These are phyloP conservation scores for Russula vinacea DNA, from an alignment of 768 basidiomycete genomes.

Conservation along the genomic window DNA sequence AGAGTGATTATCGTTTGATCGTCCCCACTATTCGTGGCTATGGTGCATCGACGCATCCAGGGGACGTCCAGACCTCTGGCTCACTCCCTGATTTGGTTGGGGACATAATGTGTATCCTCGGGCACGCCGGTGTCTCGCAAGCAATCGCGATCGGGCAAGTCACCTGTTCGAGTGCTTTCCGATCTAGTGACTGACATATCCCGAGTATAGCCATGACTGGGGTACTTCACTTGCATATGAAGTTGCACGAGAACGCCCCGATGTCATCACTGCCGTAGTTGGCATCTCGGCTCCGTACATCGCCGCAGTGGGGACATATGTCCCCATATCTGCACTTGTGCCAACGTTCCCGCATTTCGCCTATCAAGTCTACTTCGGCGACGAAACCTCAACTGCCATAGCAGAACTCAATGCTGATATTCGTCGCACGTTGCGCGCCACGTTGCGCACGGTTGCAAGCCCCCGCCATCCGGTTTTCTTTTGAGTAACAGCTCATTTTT, in stretches of 20 bases:
- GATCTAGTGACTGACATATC: constrained; percentile 5
- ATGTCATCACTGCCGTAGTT: constrained; percentile 58
- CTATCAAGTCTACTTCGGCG: constrained; percentile 58
- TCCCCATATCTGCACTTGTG: constrained; percentile 46
- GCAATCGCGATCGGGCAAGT: constrained; percentile 62
- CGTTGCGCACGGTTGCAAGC: constrained; percentile 49
- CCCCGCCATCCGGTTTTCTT: constrained; percentile 59
- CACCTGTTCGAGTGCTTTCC: not conserved
- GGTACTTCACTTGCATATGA: constrained; percentile 66
- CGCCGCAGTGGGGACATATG: constrained; percentile 45
- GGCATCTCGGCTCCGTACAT: constrained; percentile 64
- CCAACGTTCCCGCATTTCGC: constrained; percentile 48
- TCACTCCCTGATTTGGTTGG: constrained; percentile 57
- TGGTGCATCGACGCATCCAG: constrained; percentile 62
- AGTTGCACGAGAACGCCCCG: constrained; percentile 63
- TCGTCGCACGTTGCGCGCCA: constrained; percentile 54
- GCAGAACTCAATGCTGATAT: constrained; percentile 56
- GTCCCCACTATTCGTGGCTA: constrained; percentile 68
- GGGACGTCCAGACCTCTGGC: constrained; percentile 56
- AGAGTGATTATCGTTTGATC: constrained; percentile 61
- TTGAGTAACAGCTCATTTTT: constrained; percentile 49
- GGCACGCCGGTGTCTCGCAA: constrained; percentile 46
- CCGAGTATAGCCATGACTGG: constrained; percentile 63
- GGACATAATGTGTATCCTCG: constrained; percentile 62
- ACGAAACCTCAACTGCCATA: constrained; percentile 46